A percentile compares a stretch with the other conserved stretches of the same genome.
phyloP scores from a whole-genome alignment of 495 filamentous ascomycete genomes.

The Tuber aestivum region DNA sequence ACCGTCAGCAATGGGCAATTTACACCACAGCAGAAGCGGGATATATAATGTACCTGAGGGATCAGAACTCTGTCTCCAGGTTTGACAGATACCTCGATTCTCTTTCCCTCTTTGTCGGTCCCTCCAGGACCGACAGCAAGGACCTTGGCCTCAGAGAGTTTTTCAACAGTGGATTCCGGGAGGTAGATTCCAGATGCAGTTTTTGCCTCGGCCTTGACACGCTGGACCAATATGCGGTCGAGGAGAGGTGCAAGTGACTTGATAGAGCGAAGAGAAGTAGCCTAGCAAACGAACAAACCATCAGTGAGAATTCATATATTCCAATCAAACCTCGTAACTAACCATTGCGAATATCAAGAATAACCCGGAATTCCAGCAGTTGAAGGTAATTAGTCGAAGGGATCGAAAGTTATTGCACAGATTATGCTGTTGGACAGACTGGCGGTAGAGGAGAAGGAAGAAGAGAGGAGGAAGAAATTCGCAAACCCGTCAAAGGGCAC shows the following conservation, averaged over 20 bases:
- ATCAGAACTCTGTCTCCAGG: slow-evolving; percentile 91
- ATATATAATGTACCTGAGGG: slow-evolving; percentile 64
- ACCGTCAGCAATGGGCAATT: slow-evolving; percentile 10
- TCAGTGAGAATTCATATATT: background rate
- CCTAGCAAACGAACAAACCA: slow-evolving; percentile 40
- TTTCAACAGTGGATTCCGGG: slow-evolving; percentile 93
- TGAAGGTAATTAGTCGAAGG: background rate
- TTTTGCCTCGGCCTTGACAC: slow-evolving; percentile 93
- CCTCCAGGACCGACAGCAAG: slow-evolving; percentile 88
- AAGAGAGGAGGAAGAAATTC: background rate
- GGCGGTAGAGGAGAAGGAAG: background rate
- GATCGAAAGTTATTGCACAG: background rate
- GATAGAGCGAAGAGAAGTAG: slow-evolving; percentile 83
- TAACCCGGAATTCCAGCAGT: background rate
- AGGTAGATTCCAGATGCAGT: slow-evolving; percentile 95
- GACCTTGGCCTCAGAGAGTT: slow-evolving; percentile 94
- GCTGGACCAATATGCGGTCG: slow-evolving; percentile 97
- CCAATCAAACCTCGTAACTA: background rate
- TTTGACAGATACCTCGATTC: slow-evolving; percentile 70
- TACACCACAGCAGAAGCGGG: background rate
- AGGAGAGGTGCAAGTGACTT: slow-evolving; percentile 92
- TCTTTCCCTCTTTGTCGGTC: slow-evolving; percentile 79
- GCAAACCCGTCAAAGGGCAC: background rate
- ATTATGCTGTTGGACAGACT: background rate
- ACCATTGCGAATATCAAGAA: background rate